Percentiles rank a stretch among this genome's conserved stretches.
Evolutionary conservation across 1,284 basidiomycete genomes (phyloP).

Genomic region (Farysia itapuensis): DNA sequence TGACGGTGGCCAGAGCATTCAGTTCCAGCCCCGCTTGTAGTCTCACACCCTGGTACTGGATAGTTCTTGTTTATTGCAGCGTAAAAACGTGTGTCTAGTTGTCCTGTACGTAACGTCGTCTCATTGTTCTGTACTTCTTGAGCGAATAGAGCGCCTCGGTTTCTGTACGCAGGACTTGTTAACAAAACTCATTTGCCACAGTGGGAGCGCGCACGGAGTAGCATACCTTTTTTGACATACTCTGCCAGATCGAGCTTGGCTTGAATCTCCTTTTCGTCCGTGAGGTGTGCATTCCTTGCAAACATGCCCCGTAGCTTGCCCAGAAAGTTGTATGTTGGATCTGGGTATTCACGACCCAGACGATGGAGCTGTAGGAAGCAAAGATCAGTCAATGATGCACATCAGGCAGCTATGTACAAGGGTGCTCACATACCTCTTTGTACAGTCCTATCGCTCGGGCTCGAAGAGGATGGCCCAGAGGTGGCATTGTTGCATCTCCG

Average conservation of each 20-base stretch:
- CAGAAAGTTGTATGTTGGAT: constrained; percentile 56
- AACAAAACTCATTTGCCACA: neutral
- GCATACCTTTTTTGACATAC: constrained; percentile 51
- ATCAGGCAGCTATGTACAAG: too few species aligned
- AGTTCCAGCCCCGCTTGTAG: constrained; percentile 44
- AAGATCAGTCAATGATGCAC: too few species aligned
- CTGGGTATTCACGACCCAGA: constrained; percentile 56
- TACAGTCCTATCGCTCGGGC: constrained; percentile 54
- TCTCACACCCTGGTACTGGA: too few species aligned
- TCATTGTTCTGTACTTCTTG: constrained; percentile 57
- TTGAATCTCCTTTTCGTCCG: constrained; percentile 51
- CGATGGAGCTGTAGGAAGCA: constrained; percentile 51
- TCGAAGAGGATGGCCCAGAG: constrained; percentile 51
- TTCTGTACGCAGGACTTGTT: constrained; percentile 28
- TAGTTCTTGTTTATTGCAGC: too few species aligned
- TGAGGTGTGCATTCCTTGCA: constrained; percentile 47
- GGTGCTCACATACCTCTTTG: constrained; percentile 44
- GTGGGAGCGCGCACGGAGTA: neutral
- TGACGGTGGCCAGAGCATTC: constrained; percentile 67
- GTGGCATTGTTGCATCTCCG: too few species aligned
- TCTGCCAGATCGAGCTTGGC: constrained; percentile 52
- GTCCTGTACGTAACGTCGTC: constrained; percentile 39
- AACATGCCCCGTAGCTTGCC: constrained; percentile 52
- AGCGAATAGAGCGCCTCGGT: constrained; percentile 55
- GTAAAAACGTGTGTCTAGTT: too few species aligned